Percentiles rank a stretch among this genome's conserved stretches.
These are phyloP conservation scores for Diaporthe eres DNA, from an alignment of 2,329 filamentous ascomycete species.

Conservation along the genomic window DNA sequence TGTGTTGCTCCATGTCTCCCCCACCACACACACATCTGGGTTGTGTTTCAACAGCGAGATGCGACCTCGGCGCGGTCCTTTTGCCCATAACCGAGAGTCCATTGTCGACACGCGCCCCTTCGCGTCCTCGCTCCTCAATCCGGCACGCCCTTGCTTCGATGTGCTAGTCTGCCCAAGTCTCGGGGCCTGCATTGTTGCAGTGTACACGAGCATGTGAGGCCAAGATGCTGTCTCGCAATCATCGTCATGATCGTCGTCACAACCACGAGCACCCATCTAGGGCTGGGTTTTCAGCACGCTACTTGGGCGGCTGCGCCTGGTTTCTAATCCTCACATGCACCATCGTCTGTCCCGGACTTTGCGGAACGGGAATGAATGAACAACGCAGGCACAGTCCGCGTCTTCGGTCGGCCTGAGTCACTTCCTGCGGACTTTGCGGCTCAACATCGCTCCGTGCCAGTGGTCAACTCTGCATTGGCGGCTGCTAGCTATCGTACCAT, in stretches of 20 bases:
- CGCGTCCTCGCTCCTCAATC: neutral
- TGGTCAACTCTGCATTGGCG: slow-evolving; percentile 23
- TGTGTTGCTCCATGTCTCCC: neutral
- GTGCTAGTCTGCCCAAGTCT: neutral
- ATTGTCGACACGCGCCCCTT: neutral
- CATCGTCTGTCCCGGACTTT: neutral
- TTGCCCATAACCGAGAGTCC: neutral
- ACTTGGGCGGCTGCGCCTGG: slow-evolving; percentile 3
- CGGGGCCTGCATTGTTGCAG: neutral
- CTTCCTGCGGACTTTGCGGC: slow-evolving; percentile 11
- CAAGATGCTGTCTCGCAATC: neutral
- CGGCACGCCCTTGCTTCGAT: slow-evolving; percentile 23
- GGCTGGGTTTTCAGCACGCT: slow-evolving; percentile 10
- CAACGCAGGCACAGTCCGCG: neutral
- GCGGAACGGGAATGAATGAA: too few relatives aligned
- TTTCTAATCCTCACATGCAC: neutral
- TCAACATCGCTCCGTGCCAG: slow-evolving; percentile 32
- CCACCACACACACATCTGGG: neutral
- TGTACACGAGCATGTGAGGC: neutral
- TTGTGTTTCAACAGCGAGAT: neutral
- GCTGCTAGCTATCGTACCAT: slow-evolving; percentile 11
- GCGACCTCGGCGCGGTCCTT: slow-evolving; percentile 16
- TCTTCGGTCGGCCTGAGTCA: slow-evolving; percentile 34
- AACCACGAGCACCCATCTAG: neutral
- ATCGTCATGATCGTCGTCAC: slow-evolving; percentile 5